Evolutionary conservation across 2,329 filamentous ascomycete genomes (phyloP).

Genomic region (Elsinoe necatrix): DNA sequence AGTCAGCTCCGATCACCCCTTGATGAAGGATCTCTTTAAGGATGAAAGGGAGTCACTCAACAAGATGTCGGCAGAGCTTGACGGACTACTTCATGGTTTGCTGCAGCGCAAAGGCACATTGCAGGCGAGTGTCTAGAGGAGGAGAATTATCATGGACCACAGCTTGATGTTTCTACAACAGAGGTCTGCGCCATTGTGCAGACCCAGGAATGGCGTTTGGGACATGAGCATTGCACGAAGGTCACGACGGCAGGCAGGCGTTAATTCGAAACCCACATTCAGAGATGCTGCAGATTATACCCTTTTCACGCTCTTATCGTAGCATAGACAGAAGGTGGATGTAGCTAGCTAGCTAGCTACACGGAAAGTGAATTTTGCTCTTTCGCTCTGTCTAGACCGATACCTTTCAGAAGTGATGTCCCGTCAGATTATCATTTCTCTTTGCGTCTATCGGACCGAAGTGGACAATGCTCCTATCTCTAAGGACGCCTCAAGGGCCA

Average conservation of each 20-base stretch:
- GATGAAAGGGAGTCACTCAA: constrained; percentile 79
- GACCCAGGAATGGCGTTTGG: background rate
- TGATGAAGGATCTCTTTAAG: constrained; percentile 70
- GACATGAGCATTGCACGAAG: constrained; percentile 8
- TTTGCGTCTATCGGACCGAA: background rate
- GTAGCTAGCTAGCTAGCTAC: constrained; percentile 2
- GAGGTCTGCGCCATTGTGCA: background rate
- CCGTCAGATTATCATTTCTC: background rate
- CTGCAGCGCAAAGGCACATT: constrained; percentile 1
- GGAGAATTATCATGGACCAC: background rate
- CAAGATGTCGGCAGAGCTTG: constrained; percentile 82
- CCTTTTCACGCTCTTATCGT: background rate
- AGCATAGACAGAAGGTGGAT: constrained; percentile 6
- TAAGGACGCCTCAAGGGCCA: background rate
- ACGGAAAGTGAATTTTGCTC: background rate
- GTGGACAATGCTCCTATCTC: background rate
- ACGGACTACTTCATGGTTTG: constrained; percentile 42
- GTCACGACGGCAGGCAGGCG: background rate
- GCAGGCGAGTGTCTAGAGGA: constrained; percentile 7
- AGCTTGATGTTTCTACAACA: background rate
- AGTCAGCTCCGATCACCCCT: constrained; percentile 73
- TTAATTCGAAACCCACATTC: background rate
- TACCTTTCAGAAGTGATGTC: background rate
- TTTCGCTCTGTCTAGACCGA: background rate
- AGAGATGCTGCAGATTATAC: constrained; percentile 12